Conservation (phyloP, 768 basidiomycete species). For the Vararia minispora region DNA sequence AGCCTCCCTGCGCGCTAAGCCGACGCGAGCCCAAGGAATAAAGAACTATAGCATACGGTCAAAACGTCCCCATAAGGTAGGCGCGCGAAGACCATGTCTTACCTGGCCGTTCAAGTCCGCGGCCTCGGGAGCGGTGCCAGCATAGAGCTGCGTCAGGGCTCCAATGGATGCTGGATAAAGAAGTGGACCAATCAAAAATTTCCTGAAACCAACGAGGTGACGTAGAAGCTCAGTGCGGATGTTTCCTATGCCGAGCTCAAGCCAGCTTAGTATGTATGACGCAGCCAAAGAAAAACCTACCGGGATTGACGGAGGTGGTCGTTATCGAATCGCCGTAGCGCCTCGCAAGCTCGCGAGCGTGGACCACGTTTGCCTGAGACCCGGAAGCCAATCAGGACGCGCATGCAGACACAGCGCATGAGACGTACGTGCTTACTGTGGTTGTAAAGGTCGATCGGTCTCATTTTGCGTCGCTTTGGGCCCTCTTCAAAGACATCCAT, state of each 20-base stretch:
- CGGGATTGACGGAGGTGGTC: conserved; percentile 33
- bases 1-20: conserved; percentile 4
- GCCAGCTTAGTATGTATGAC: no score
- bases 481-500: conserved; percentile 27
- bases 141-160: conserved; percentile 22
- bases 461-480: conserved; percentile 13
- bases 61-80: neutral
- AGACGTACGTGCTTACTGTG: conserved; percentile 38
- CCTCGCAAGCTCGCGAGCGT: conserved; percentile 34
- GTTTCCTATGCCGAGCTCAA: neutral
- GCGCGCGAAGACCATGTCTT: neutral
- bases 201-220: neutral
- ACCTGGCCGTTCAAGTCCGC: conserved; percentile 20
- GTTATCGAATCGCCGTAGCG: conserved; percentile 37
- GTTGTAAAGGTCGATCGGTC: conserved; percentile 12
- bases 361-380: conserved; percentile 29
- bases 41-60: conserved; percentile 3
- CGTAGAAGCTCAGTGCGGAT: conserved; percentile 5
- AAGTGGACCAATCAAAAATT: no score
- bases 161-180: conserved; percentile 12
- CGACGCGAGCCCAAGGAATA: conserved; percentile 8
- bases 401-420: no score
- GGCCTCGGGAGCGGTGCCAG: conserved; percentile 19
- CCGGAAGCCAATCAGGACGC: no score
- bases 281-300: no score